These are phyloP conservation scores for Penicillium parvum DNA, from an alignment of 495 filamentous ascomycete species.

Conservation along the genomic window DNA sequence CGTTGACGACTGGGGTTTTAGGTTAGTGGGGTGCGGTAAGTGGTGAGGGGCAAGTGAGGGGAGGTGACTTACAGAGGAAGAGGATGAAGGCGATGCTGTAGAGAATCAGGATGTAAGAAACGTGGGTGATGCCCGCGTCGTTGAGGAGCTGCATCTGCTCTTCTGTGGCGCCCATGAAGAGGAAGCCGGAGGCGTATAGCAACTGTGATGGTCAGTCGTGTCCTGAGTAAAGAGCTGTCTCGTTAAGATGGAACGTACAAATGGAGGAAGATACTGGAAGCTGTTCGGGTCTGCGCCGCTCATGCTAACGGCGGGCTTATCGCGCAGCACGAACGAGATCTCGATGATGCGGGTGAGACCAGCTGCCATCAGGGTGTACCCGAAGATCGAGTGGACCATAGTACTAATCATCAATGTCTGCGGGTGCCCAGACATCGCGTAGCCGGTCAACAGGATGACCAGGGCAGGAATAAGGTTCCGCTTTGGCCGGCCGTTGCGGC, in stretches of 20 bases:
- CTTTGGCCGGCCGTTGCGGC: conserved; percentile 76
- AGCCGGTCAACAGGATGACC: conserved; percentile 90
- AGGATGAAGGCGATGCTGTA: conserved; percentile 86
- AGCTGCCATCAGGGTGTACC: conserved; percentile 91
- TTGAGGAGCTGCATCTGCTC: conserved; percentile 83
- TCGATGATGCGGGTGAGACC: conserved; percentile 83
- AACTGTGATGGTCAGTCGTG: conserved; percentile 52
- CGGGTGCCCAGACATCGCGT: conserved; percentile 86
- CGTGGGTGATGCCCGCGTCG: conserved; percentile 71
- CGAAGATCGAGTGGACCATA: conserved; percentile 88
- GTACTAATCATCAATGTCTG: conserved; percentile 78
- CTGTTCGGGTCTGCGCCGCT: conserved; percentile 69
- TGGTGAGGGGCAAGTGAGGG: background rate
- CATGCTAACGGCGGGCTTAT: conserved; percentile 53
- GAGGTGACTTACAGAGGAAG: conserved; percentile 65
- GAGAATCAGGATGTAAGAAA: conserved; percentile 85
- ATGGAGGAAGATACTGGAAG: conserved; percentile 89
- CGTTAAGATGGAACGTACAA: conserved; percentile 66
- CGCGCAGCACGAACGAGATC: conserved; percentile 79
- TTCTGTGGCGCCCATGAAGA: conserved; percentile 97
- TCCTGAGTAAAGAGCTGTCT: too few species aligned
- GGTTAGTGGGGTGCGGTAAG: too few species aligned
- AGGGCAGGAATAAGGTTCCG: conserved; percentile 90
- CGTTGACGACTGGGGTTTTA: conserved; percentile 56
- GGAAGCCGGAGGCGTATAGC: conserved; percentile 87